These are phyloP conservation scores for Claviceps capensis DNA, from an alignment of 2,329 filamentous ascomycete genomes.

Conservation along the genomic window DNA sequence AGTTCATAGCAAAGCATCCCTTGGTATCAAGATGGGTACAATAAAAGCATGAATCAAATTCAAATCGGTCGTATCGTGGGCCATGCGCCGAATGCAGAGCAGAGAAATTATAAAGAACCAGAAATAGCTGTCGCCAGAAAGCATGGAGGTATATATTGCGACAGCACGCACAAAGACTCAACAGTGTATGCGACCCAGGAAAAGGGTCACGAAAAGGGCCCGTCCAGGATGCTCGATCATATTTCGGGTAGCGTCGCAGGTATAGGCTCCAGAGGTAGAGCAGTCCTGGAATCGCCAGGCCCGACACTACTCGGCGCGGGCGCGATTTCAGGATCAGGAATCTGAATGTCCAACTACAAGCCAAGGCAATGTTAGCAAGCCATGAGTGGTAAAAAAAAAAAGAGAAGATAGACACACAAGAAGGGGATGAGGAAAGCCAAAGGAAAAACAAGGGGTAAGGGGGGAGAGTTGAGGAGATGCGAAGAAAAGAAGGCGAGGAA, in stretches of 20 bases:
- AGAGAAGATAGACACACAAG: neutral
- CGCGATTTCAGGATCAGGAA: constrained; percentile 62
- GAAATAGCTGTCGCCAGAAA: neutral
- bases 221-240: neutral
- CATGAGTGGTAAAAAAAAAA: neutral
- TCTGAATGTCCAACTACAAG: constrained; percentile 61
- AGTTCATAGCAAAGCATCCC: neutral
- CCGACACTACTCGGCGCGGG: constrained; percentile 31
- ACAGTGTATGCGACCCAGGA: neutral
- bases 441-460: neutral
- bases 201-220: neutral
- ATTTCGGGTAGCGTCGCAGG: constrained; percentile 13
- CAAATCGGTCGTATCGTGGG: too few relatives aligned
- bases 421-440: constrained; percentile 6
- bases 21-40: neutral
- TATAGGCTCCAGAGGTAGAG: constrained; percentile 19
- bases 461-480: neutral
- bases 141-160: neutral
- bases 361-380: neutral
- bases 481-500: neutral
- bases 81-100: neutral
- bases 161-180: neutral
- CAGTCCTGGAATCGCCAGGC: constrained; percentile 23
- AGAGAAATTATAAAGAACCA: neutral
- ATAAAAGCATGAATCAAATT: neutral